phyloP scores from a whole-genome alignment of 768 basidiomycete genomes.

The Mycena crocata region DNA sequence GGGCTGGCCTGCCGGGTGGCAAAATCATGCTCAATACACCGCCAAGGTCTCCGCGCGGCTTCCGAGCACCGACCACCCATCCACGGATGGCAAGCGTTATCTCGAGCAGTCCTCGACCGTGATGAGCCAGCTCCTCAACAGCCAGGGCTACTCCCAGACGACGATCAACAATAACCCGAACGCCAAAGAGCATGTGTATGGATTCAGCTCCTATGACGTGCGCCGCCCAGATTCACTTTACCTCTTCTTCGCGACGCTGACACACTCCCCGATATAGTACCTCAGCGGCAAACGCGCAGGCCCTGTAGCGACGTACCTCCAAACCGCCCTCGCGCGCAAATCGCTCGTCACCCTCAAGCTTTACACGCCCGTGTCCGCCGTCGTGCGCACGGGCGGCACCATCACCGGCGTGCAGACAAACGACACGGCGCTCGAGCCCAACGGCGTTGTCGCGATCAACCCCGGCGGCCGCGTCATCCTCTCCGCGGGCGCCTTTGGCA shows the following conservation, averaged over 20 bases:
- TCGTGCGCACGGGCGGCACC: conserved; percentile 65
- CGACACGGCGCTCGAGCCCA: conserved; percentile 65
- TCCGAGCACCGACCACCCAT: conserved; percentile 68
- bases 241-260: neutral
- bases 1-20: conserved; percentile 70
- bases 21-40: conserved; percentile 63
- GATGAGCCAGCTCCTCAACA: conserved; percentile 54
- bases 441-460: conserved; percentile 66
- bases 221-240: conserved; percentile 29
- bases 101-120: conserved; percentile 62
- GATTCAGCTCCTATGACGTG: conserved; percentile 61
- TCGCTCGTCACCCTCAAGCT: conserved; percentile 63
- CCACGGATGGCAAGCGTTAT: conserved; percentile 70
- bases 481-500: conserved; percentile 67
- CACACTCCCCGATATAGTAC: conserved; percentile 46
- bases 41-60: conserved; percentile 60
- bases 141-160: conserved; percentile 61
- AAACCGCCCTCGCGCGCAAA: conserved; percentile 61
- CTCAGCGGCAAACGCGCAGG: conserved; percentile 62
- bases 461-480: conserved; percentile 70
- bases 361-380: conserved; percentile 60
- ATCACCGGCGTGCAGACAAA: conserved; percentile 73
- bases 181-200: conserved; percentile 68
- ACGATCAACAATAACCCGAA: conserved; percentile 69
- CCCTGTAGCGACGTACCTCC: conserved; percentile 70